Evolutionary conservation across 495 filamentous ascomycete genomes (phyloP).

Genomic region (Lasiosphaeria miniovina): DNA sequence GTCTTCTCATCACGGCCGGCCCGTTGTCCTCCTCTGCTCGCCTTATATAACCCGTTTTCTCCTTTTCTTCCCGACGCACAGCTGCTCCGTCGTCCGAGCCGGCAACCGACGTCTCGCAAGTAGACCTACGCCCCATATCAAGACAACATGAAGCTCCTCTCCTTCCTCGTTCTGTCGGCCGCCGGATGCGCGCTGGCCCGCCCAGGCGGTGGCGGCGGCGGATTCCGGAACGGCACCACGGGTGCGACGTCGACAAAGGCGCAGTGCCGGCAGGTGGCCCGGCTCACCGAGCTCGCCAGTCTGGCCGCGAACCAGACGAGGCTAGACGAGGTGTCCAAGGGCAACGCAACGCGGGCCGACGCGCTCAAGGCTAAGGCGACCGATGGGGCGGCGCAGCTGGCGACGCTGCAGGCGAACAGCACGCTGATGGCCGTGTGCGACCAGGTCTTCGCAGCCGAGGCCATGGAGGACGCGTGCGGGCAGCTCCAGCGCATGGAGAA

Average conservation of each 20-base stretch:
- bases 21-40: conserved; percentile 4
- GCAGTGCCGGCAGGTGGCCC: conserved; percentile 12
- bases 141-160: conserved; percentile 20
- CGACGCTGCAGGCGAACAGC: conserved; percentile 15
- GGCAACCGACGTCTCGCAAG: neutral
- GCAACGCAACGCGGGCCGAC: conserved; percentile 19
- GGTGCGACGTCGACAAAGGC: conserved; percentile 11
- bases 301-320: conserved; percentile 17
- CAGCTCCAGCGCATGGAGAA: conserved; percentile 4
- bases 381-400: conserved; percentile 10
- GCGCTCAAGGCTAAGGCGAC: conserved; percentile 20
- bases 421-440: conserved; percentile 15
- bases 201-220: conserved; percentile 1
- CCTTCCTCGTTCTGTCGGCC: conserved; percentile 20
- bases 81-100: neutral
- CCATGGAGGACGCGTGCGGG: conserved; percentile 12
- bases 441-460: conserved; percentile 15
- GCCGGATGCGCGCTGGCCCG: conserved; percentile 14
- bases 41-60: neutral
- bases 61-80: neutral
- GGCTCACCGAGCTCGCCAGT: conserved; percentile 15
- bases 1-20: conserved; percentile 12
- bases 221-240: neutral
- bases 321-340: conserved; percentile 13
- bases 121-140: neutral